Conservation (phyloP, 441 rosid species). For the Adansonia gregorii region DNA sequence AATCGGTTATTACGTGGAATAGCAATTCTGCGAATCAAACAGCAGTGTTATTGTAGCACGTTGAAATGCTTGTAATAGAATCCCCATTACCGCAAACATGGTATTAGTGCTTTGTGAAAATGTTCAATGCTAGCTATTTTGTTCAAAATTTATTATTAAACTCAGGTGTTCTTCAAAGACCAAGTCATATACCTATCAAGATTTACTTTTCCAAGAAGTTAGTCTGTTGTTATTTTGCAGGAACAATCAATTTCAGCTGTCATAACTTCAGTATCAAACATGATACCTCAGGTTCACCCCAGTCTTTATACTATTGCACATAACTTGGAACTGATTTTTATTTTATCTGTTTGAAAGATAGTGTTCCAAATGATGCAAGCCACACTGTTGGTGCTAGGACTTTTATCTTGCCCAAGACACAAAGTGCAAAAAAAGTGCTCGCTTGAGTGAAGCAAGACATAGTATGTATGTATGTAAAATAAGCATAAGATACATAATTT, state of each 20-base stretch:
- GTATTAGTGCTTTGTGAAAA: not conserved
- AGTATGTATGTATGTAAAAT: not conserved
- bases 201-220: constrained; percentile 19
- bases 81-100: no score
- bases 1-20: no score
- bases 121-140: not conserved
- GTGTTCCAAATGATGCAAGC: not conserved
- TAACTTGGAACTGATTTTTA: not conserved
- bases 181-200: not conserved
- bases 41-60: no score
- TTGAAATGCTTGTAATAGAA: no score
- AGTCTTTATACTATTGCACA: constrained; percentile 17
- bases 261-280: constrained; percentile 80
- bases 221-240: constrained; percentile 46
- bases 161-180: not conserved
- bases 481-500: constrained; percentile 4
- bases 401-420: not conserved
- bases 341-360: not conserved
- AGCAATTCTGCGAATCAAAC: no score
- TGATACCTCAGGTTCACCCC: constrained; percentile 82
- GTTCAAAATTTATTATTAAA: not conserved
- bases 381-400: not conserved
- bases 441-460: not conserved
- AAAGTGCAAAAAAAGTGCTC: constrained; percentile 1
- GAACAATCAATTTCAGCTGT: constrained; percentile 92